Percentiles rank a stretch among this genome's conserved stretches.
phyloP scores from a whole-genome alignment of 176 grass and related monocot genomes.

The Eleusine indica region DNA sequence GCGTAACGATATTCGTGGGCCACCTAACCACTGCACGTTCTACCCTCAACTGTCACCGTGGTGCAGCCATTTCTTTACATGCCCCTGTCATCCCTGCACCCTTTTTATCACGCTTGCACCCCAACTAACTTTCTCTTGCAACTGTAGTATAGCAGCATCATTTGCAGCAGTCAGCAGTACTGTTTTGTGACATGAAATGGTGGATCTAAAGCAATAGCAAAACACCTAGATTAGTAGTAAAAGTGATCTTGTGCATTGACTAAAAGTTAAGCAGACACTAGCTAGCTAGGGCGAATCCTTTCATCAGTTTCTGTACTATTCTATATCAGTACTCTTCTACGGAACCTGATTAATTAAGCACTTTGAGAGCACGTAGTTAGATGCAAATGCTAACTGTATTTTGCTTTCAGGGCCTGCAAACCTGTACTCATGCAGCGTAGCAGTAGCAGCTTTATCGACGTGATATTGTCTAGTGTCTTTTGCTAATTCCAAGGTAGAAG shows the following conservation, averaged over 20 bases:
- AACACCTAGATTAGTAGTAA: neutral
- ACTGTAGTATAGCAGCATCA: neutral
- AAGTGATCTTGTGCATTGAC: neutral
- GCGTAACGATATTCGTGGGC: neutral
- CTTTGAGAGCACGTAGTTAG: neutral
- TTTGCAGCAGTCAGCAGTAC: no score
- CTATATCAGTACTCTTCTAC: neutral
- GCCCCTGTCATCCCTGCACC: neutral
- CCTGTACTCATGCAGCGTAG: neutral
- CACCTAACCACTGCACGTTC: neutral
- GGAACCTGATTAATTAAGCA: neutral
- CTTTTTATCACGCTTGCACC: neutral
- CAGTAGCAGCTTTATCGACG: constrained; percentile 16
- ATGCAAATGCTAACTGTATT: neutral
- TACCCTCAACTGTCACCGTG: constrained; percentile 1
- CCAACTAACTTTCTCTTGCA: constrained; percentile 16
- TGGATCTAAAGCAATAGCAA: neutral
- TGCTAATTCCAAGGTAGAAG: constrained; percentile 48
- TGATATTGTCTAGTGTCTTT: constrained; percentile 15
- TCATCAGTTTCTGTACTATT: neutral
- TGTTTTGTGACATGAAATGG: neutral
- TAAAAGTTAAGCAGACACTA: neutral
- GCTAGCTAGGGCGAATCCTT: neutral
- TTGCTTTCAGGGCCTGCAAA: neutral
- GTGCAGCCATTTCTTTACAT: constrained; percentile 18